Base-by-base conservation (phyloP, 768 basidiomycete species). In the Scleroderma bovista region DNA sequence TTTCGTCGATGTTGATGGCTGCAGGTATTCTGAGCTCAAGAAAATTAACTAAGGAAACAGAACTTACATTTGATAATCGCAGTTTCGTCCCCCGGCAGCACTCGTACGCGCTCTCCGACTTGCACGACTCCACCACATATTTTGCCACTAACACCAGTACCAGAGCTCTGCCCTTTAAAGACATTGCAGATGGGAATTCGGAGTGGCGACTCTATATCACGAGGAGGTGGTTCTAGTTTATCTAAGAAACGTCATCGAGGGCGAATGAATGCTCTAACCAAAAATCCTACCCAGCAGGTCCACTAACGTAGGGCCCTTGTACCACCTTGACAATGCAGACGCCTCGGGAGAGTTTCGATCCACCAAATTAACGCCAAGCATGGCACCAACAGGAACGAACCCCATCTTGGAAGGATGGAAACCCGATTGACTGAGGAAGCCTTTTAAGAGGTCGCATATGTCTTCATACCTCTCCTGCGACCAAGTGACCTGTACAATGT, bases 401-500 rank as follows among this genome's bases (percentile, higher is more conserved):
- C 75, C 77, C 3, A 86, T 84, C 68, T 90, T 94, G 19, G 80
- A 75, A 16, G 81, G 67, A 36, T 81, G 76, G 65, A 93, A 98
- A 2, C 96, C 96, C 11, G 93, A 86, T 60, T 95, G 90, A 3
- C 80, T 57, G 34, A 99, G 73, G 75, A 99, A 98, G 4, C 84
- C 81, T 42, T 76, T 80, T 53, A 99, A 70, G 17, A 78, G 71
- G 1, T 73, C 73, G 58, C 81, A 82, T 55, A 99, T 94, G 34
- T 92, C 86, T 15, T 91, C 84, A 61, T 90, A 99, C 38, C 96
- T 85, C 47, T 75, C 74, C 59, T 82, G 74, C 4, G 81, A 79
- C 92, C 93, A 98, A 45, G 80, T 70, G n/a, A 97, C 93, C 93
- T 97, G n/a, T n/a, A n/a, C n/a, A n/a, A n/a, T n/a, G n/a, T n/a